Evolutionary conservation across 305 asterid genomes (phyloP).

Genomic region (Solanum aculeatissimum): DNA sequence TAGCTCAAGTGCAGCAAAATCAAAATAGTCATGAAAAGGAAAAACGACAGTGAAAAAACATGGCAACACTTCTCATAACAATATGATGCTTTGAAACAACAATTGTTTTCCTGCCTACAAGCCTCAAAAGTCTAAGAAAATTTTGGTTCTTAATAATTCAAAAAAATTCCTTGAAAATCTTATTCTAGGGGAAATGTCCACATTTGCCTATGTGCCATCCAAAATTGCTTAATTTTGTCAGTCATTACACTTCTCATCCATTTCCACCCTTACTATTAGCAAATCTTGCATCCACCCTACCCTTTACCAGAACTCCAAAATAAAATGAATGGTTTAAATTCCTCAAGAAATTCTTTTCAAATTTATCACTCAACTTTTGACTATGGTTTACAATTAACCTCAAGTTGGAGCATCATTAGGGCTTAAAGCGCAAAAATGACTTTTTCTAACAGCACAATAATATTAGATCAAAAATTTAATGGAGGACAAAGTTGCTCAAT

Average conservation of each 20-base stretch:
- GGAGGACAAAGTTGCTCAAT: background rate
- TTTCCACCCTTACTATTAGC: background rate
- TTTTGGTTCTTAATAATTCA: background rate
- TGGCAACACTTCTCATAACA: background rate
- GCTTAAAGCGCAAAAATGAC: background rate
- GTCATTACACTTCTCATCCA: background rate
- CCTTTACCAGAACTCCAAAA: background rate
- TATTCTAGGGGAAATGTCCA: background rate
- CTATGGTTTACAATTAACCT: background rate
- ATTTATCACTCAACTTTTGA: background rate
- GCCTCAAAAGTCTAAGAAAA: background rate
- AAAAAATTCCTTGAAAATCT: background rate
- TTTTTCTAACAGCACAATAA: background rate
- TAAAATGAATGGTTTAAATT: background rate
- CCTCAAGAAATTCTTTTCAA: background rate
- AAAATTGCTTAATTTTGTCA: background rate
- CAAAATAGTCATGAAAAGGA: background rate
- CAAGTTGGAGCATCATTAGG: background rate
- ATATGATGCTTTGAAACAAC: background rate
- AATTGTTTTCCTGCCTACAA: background rate
- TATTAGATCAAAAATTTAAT: background rate
- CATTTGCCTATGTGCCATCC: background rate
- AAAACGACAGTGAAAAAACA: background rate
- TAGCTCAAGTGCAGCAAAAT: accelerated
- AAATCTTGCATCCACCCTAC: background rate